phyloP scores from a whole-genome alignment of 179 eudicot genomes.

The Amaranthus tricolor region DNA sequence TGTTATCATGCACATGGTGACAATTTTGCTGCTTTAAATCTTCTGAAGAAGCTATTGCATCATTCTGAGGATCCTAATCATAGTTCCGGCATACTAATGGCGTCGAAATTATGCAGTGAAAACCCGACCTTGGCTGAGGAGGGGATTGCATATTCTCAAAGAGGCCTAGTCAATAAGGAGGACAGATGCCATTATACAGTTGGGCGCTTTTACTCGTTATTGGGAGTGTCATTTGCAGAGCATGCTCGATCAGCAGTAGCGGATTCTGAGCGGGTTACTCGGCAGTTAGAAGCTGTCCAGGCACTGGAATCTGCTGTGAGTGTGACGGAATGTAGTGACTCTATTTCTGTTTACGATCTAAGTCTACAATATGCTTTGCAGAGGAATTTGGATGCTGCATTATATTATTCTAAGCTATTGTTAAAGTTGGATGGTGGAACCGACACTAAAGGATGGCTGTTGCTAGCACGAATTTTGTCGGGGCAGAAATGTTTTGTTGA shows the following conservation, averaged over 20 bases:
- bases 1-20: slow-evolving; percentile 73
- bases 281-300: slow-evolving; percentile 62
- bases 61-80: slow-evolving; percentile 46
- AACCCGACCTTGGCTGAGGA: slow-evolving; percentile 49
- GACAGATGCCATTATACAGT: slow-evolving; percentile 49
- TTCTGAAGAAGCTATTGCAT: slow-evolving; percentile 54
- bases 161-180: slow-evolving; percentile 50
- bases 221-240: slow-evolving; percentile 64
- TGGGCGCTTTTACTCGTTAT: slow-evolving; percentile 48
- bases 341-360: slow-evolving; percentile 52
- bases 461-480: slow-evolving; percentile 79
- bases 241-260: slow-evolving; percentile 42
- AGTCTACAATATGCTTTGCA: slow-evolving; percentile 75
- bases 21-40: slow-evolving; percentile 53
- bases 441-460: slow-evolving; percentile 55
- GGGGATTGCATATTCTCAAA: slow-evolving; percentile 60
- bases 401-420: slow-evolving; percentile 55
- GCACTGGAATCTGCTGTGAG: slow-evolving; percentile 56
- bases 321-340: slow-evolving; percentile 46
- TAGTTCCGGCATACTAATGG: slow-evolving; percentile 55
- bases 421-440: slow-evolving; percentile 71
- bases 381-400: slow-evolving; percentile 79
- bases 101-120: slow-evolving; percentile 69
- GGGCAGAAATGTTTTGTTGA: slow-evolving; percentile 64
- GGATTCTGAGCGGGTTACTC: slow-evolving; percentile 53